Evolutionary conservation across 106 monocot genomes (phyloP), one percentile per base, ranked within the genome.

Genomic region (Dioscorea zingiberensis): DNA sequence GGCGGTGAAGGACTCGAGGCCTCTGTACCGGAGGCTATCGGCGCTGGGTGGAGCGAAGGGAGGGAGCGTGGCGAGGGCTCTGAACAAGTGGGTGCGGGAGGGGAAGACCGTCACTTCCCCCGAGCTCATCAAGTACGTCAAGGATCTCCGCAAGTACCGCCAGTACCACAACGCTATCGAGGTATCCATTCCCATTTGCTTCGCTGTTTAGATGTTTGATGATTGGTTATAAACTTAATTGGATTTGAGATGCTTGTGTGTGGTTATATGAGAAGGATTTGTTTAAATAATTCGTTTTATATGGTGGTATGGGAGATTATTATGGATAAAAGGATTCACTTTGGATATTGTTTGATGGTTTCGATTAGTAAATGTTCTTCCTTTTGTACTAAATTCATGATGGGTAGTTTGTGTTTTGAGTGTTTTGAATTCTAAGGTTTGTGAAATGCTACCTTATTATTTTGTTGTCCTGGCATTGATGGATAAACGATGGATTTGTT

Each of bases 21-120:
- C 77, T 8, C 81, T 81, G 13, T 86, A 75, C 69, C 70, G 78
- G 32, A 70, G 85, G 29, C 63, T 86, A 27, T 81, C 81, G 23
- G 74, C 59, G 1, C 64, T 86, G 45, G 75, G 78, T 1, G 57
- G 61, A 12, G 72, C 55, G 21, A 66, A 71, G 18, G 71, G 22
- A 19, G 81, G 81, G 16, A 81, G 78, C 63, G 85, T 86, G 71
- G 78, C 44, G 64, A 54, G 54, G 56, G 72, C 72, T 56, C 74
- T 86, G 78, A 62, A 69, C 54, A 65, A 68, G 60, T 86, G 81
- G 81, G 54, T 81, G 17, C 54, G 72, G 18, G 81, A 81, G 73
- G 85, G 85, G 15, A 81, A 38, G 48, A 21, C 13, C 23, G 69
- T 81, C 14, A 68, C 68, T 5, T 64, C 67, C 25, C 25, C 53